Base-by-base conservation (phyloP, 805 yeast genomes). In the Blastobotrys muscicola region DNA sequence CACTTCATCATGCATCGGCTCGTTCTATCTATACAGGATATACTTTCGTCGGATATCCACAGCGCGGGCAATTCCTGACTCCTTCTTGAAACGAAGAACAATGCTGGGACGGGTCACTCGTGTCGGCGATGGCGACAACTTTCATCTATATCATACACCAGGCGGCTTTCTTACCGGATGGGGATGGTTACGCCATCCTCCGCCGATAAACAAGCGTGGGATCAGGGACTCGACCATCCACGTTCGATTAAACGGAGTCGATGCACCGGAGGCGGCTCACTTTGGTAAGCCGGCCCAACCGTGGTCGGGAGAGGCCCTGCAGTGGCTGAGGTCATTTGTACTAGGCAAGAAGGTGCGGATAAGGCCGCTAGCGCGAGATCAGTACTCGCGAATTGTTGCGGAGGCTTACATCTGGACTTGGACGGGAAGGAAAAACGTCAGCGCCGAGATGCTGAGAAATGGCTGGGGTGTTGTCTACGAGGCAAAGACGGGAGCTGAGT, bases 41-140 rank as follows among this genome's bases (percentile, higher is more conserved):
- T 69, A 62, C 46, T 53, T 81, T n/a, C 62, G 66, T 38, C 71
- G 84, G 43, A 68, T 76, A 30, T 69, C 74, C 9, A 67, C 66
- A 12, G 72, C 75, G 0, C 46, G 58, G 9, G 70, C 70, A 15
- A 69, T 82, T n/a, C 85, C 85, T 1, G 53, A 56, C 12, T 41
- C 53, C 2, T 61, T 64, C 34, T 71, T 76, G 46, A 66, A 70
- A 11, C 63, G 58, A 9, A 60, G 71, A 29, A 71, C 72, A 54
- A 49, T 80, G 4, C 66, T 68, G 32, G 97, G 97, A 0, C 71
- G 71, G 47, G 96, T 89, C 3, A 83, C 95, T 0, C 69, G 92
- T 2, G 97, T 89, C 0, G 96, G 96, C 0, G 97, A 89, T 61
- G 96, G 95, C 11, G 98, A 92, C 60, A 90, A 90, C 60, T 90